These are phyloP conservation scores for Juncus inflexus DNA, from an alignment of 176 grass and related monocot genomes.

Conservation along the genomic window DNA sequence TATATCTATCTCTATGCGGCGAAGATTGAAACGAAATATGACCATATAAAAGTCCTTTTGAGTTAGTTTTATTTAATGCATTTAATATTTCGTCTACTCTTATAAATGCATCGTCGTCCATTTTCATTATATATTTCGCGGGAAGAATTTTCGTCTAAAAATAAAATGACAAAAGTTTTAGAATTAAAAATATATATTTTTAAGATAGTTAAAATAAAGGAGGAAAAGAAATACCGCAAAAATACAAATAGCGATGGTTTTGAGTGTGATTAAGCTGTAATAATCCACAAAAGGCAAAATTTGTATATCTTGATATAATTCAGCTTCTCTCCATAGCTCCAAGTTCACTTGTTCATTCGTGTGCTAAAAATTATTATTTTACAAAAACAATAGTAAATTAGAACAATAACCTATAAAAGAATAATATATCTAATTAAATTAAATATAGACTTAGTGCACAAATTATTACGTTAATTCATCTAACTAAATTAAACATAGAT, in stretches of 20 bases:
- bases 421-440: no score
- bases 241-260: slow-evolving; percentile 66
- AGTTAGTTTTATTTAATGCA: slow-evolving; percentile 51
- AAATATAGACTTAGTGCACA: no score
- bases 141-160: slow-evolving; percentile 64
- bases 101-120: slow-evolving; percentile 95
- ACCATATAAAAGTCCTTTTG: slow-evolving; percentile 65
- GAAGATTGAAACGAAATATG: slow-evolving; percentile 81
- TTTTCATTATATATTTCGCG: slow-evolving; percentile 98
- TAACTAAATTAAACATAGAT: no score
- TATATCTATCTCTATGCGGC: slow-evolving; percentile 73
- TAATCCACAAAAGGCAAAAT: slow-evolving; percentile 96
- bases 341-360: slow-evolving; percentile 73
- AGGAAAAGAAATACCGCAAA: slow-evolving; percentile 61
- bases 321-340: slow-evolving; percentile 80
- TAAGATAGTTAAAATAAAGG: slow-evolving; percentile 22
- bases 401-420: slow-evolving; percentile 25
- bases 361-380: slow-evolving; percentile 45
- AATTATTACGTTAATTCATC: no score
- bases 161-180: slow-evolving; percentile 12
- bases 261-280: slow-evolving; percentile 80
- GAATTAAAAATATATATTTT: slow-evolving; percentile 11
- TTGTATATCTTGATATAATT: slow-evolving; percentile 78
- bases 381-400: slow-evolving; percentile 16
- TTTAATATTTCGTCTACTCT: slow-evolving; percentile 85